Base-by-base conservation (phyloP, 257 asterid species). In the Solanum tarijense region DNA sequence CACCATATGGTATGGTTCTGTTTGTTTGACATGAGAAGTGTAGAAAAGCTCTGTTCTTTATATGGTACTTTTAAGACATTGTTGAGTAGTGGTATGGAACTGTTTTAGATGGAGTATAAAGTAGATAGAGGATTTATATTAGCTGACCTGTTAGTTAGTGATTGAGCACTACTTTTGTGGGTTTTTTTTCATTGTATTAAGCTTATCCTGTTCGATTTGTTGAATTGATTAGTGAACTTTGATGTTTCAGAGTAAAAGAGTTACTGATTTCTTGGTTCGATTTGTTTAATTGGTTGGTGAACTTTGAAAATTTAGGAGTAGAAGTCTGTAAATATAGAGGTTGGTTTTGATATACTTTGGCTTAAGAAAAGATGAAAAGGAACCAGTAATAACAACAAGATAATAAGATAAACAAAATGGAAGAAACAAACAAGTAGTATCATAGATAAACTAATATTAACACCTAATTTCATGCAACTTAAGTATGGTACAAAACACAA, bases 1-100 rank as follows among this genome's bases (percentile, higher is more conserved):
- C 90, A 95, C 98, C 91, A 92, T 83, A 52, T 6, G 62, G 62
- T 52, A 52, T 52, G 62, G 62, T 52, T 52, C 62, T 52, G n/a
- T 18, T 52, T 52, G 62, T 18, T 52, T 52, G 62, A 52, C 62
- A 52, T 52, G 62, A 52, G 62, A 48, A 14, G 58, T 48, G 58
- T 48, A 48, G 58, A 55, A 55, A 55, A 55, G 65, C n/a, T 55
- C 21, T 55, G 65, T 55, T 55, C 65, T 18, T 55, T 55, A 55
- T 55, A 55, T 55, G 65, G 65, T 55, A 18, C 65, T 55, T 55
- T 55, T 55, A 55, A 55, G 65, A 55, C 65, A 55, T 55, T 18
- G 65, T 55, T 55, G 65, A 18, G 65, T 55, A 55, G 65, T 18
- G 65, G 65, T 2, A 18, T 55, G 65, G 65, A 55, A 55, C 65